Evolutionary conservation across 306 rosid species (phyloP).

Genomic region (Ormosia emarginata): DNA sequence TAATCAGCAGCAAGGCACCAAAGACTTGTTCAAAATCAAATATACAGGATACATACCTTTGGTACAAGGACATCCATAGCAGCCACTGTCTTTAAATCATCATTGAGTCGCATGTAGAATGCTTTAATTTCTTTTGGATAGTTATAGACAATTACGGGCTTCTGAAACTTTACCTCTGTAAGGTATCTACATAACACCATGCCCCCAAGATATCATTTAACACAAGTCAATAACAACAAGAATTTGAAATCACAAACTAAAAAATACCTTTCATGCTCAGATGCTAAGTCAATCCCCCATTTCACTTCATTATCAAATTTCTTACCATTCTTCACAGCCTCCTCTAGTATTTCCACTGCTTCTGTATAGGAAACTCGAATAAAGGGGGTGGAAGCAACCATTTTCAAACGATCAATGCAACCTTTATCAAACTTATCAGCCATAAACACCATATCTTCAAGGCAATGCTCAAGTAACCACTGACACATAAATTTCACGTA

Average conservation of each 20-base stretch:
- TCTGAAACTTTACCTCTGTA: constrained; percentile 82
- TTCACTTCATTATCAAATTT: constrained; percentile 88
- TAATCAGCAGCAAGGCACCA: neutral
- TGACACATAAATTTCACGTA: constrained; percentile 81
- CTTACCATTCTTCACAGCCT: constrained; percentile 76
- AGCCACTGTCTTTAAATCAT: constrained; percentile 84
- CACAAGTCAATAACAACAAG: constrained; percentile 8
- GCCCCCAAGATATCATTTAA: constrained; percentile 11
- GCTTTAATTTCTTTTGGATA: constrained; percentile 96
- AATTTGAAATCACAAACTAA: neutral
- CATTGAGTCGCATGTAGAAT: constrained; percentile 95
- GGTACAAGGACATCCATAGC: constrained; percentile 99
- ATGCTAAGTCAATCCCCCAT: constrained; percentile 95
- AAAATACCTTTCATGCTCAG: constrained; percentile 90
- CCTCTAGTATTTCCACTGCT: constrained; percentile 77
- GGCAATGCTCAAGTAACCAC: constrained; percentile 87
- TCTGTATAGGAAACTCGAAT: constrained; percentile 70
- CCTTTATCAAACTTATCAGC: constrained; percentile 74
- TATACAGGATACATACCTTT: constrained; percentile 48
- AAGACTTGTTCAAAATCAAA: neutral
- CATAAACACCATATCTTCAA: constrained; percentile 91
- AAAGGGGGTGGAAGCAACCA: constrained; percentile 88
- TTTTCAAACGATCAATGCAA: constrained; percentile 72
- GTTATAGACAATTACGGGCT: constrained; percentile 90
- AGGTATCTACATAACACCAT: constrained; percentile 58